Percentiles rank a stretch among this genome's conserved stretches.
Conservation (phyloP, 139 green algal genomes). For the Auxenochlorella protothecoides region DNA sequence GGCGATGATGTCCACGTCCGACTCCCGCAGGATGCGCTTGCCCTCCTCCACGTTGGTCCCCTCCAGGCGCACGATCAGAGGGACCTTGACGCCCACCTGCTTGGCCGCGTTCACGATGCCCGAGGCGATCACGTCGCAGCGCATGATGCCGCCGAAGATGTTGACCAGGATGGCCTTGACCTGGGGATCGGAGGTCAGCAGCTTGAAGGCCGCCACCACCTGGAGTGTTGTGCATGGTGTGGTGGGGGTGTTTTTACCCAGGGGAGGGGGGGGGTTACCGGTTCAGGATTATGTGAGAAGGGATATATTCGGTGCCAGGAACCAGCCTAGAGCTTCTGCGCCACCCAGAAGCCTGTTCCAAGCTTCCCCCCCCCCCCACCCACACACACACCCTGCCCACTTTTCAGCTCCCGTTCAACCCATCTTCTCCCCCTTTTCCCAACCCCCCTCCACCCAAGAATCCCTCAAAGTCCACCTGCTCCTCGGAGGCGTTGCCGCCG, state of each 20-base stretch:
- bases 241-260: neutral
- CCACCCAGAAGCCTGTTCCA: too few relatives aligned
- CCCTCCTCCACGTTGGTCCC: constrained; percentile 94
- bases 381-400: neutral
- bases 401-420: neutral
- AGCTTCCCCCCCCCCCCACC: too few relatives aligned
- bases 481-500: constrained; percentile 81
- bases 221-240: constrained; percentile 14
- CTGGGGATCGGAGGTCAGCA: constrained; percentile 73
- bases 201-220: constrained; percentile 93
- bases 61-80: constrained; percentile 92
- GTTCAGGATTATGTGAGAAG: too few relatives aligned
- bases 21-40: constrained; percentile 77
- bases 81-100: constrained; percentile 74
- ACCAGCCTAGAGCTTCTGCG: too few relatives aligned
- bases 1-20: constrained; percentile 72
- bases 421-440: neutral
- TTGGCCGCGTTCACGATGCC: constrained; percentile 95
- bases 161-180: constrained; percentile 98
- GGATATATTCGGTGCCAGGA: too few relatives aligned
- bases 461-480: constrained; percentile 53
- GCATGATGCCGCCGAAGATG: constrained; percentile 99
- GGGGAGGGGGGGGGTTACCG: neutral
- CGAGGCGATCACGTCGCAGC: constrained; percentile 96
- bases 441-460: neutral